Percentiles rank a stretch among this genome's conserved stretches.
Conservation (phyloP, 208 protist species). For the Naegleria fowleri region DNA sequence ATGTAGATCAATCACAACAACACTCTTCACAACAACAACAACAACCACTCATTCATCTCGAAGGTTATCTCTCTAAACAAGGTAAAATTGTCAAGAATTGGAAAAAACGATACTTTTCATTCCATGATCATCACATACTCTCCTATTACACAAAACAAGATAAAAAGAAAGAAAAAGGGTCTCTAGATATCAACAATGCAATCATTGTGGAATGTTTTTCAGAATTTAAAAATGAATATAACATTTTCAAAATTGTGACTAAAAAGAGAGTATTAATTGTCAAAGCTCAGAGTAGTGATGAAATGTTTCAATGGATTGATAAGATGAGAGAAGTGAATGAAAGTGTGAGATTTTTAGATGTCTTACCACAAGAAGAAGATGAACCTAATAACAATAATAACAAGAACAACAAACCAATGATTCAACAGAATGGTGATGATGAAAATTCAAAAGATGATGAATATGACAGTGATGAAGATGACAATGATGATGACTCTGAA, state of each 20-base stretch:
- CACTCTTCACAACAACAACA: too few species aligned
- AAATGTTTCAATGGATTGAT: background rate
- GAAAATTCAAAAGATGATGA: background rate
- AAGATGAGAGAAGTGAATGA: background rate
- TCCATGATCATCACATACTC: background rate
- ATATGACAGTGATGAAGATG: background rate
- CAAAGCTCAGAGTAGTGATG: background rate
- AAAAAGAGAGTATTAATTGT: background rate
- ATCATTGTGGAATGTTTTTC: background rate
- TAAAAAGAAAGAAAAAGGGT: background rate
- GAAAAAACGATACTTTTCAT: background rate
- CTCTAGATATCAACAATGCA: background rate
- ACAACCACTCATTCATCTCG: background rate
- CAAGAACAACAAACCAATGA: too few species aligned
- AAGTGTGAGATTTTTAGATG: background rate
- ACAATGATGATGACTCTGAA: background rate
- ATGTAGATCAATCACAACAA: too few species aligned
- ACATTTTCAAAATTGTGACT: background rate
- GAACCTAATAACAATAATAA: too few species aligned
- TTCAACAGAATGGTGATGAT: background rate
- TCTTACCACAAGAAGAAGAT: background rate
- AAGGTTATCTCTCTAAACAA: conserved; percentile 17
- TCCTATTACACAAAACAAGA: background rate
- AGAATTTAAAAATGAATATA: background rate
- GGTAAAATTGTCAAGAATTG: conserved; percentile 24